Base-by-base conservation (phyloP, 2,329 filamentous ascomycete genomes). In the Lomentospora prolificans region DNA sequence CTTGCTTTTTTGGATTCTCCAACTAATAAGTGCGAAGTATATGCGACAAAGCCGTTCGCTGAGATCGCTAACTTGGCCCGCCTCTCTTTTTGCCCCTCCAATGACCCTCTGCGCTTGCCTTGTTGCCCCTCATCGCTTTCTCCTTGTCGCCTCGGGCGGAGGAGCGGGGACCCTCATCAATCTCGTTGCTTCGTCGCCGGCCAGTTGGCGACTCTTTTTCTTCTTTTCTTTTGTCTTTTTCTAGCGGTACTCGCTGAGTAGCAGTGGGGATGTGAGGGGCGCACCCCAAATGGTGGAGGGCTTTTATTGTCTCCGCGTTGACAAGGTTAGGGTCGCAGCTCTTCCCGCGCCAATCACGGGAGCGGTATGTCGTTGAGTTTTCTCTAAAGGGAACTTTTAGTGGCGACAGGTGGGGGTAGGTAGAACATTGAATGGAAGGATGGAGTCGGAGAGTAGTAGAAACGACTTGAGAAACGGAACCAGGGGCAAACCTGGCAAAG, bases 271-370 rank as follows among this genome's bases (percentile, higher is more conserved):
- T 12, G 12, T 33, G 30, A 33, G 30, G 12, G 30, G 17, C 4
- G 5, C 17, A 48, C 44, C 44, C 22, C 44, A 48, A 48, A 59
- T 59, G 56, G 58, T 55, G 56, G 59, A 58, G 55, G 62, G 60
- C 17, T 19, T 30, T 31, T 17, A 17, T 14, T 17, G 17, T 30
- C 52, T 44, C 52, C 52, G 61, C 59, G 59, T 57, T 63, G 58
- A 58, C 62, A 56, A 58, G 59, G 54, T 58, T 60, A 62, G 58
- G 62, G 61, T 59, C 44, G 58, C 58, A 60, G 62, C 61, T 50
- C 27, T 46, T 66, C 64, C 64, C 64, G 64, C 64, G 31, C 64
- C 64, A 66, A 66, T 66, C 64, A 66, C 57, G 55, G 51, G 30
- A 51, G 57, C 55, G 48, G 52, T 58, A 54, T 50, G 27, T 6